Evolutionary conservation across 108 stramenopile genomes (phyloP).

Genomic region (Nitzschia sp.): DNA sequence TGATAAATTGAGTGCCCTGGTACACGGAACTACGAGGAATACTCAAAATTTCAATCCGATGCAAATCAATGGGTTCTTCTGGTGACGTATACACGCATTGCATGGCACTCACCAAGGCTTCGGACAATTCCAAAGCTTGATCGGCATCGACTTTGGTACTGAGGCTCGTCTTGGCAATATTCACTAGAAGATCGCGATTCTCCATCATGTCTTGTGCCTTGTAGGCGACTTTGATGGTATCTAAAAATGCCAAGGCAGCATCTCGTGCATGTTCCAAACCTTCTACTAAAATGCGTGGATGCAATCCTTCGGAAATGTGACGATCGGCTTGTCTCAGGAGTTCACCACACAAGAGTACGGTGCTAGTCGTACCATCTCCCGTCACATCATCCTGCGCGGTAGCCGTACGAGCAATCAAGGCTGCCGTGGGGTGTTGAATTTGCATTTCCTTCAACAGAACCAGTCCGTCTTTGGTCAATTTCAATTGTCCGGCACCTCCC

Average conservation of each 20-base stretch:
- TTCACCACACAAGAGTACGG: slow-evolving; percentile 96
- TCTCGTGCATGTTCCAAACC: slow-evolving; percentile 96
- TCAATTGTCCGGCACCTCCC: slow-evolving; percentile 98
- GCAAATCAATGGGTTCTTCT: slow-evolving; percentile 85
- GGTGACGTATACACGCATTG: slow-evolving; percentile 69
- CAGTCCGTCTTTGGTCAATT: slow-evolving; percentile 99
- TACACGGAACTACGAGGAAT: slow-evolving; percentile 73
- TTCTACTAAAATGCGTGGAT: slow-evolving; percentile 96
- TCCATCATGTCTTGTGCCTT: slow-evolving; percentile 38
- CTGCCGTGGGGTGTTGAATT: slow-evolving; percentile 99
- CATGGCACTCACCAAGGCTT: slow-evolving; percentile 91
- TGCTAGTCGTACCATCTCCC: slow-evolving; percentile 97
- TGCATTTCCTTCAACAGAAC: slow-evolving; percentile 99
- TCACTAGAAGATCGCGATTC: slow-evolving; percentile 88
- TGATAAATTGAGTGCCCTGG: slow-evolving; percentile 82
- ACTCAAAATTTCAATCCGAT: slow-evolving; percentile 98
- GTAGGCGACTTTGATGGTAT: slow-evolving; percentile 67
- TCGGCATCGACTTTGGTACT: slow-evolving; percentile 95
- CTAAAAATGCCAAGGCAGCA: slow-evolving; percentile 81
- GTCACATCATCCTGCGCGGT: slow-evolving; percentile 96
- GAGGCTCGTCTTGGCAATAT: slow-evolving; percentile 90
- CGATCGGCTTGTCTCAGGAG: slow-evolving; percentile 96
- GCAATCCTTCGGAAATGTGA: slow-evolving; percentile 92
- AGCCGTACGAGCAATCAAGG: slow-evolving; percentile 97
- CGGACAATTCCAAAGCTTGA: slow-evolving; percentile 59